Conservation (phyloP, 2,329 filamentous ascomycete species). For the Chaetomiaceae sp. region DNA sequence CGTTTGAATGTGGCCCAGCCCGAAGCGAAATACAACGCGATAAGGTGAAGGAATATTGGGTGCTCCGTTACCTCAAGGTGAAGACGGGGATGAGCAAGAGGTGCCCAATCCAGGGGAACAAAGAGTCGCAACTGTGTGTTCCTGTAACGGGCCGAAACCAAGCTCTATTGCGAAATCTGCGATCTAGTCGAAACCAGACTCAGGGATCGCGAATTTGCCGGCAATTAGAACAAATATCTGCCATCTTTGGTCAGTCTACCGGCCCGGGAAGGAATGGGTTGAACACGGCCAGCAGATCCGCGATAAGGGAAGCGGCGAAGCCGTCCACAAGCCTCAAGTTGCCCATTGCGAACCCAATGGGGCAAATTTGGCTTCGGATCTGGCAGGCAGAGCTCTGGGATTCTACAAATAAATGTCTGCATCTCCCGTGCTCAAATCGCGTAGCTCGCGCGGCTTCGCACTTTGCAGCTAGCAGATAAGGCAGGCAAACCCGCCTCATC, state of each 20-base stretch:
- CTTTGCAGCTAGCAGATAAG: conserved; percentile 10
- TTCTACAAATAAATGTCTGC: not conserved
- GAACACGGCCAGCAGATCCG: not conserved
- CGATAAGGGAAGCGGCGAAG: not conserved
- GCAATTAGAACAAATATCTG: not conserved
- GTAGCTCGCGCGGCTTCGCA: conserved; percentile 4
- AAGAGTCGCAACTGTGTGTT: conserved; percentile 5
- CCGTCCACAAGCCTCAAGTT: not conserved
- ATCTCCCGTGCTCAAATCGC: not conserved
- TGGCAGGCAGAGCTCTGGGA: not conserved
- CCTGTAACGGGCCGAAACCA: conserved; percentile 1
- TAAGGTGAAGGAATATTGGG: conserved; percentile 3
- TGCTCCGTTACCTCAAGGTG: conserved; percentile 5
- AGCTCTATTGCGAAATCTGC: not conserved
- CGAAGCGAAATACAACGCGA: conserved; percentile 1
- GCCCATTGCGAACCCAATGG: not conserved
- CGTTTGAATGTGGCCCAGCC: not conserved
- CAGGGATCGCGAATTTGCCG: not conserved
- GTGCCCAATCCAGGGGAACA: conserved; percentile 1
- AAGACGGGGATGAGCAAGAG: not conserved
- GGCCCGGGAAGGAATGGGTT: not conserved
- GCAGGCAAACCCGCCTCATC: not conserved
- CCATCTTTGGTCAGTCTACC: not conserved
- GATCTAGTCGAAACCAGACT: not conserved
- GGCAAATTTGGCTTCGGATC: not conserved